These are phyloP conservation scores for Ophiognomonia clavigignenti-juglandacearum DNA, from an alignment of 2,329 filamentous ascomycete species.

Conservation along the genomic window DNA sequence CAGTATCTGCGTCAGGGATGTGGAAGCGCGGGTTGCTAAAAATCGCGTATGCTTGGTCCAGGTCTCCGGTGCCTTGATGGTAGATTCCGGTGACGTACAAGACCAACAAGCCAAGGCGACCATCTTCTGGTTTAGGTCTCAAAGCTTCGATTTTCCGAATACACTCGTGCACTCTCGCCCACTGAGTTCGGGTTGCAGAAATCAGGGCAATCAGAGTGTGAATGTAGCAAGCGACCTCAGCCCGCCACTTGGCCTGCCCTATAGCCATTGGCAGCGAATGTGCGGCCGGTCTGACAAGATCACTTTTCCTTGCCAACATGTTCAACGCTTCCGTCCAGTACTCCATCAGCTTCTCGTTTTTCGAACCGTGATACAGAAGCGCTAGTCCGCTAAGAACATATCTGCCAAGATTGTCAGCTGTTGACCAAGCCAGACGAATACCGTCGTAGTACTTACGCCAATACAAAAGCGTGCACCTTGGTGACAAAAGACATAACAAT, in stretches of 20 bases:
- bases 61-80: constrained; percentile 70
- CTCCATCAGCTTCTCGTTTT: constrained; percentile 14
- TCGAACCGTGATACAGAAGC: constrained; percentile 20
- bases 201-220: constrained; percentile 68
- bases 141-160: constrained; percentile 47
- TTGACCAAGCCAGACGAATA: background rate
- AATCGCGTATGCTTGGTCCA: constrained; percentile 60
- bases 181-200: constrained; percentile 66
- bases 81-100: constrained; percentile 73
- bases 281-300: constrained; percentile 25
- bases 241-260: constrained; percentile 58
- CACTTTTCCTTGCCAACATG: constrained; percentile 22
- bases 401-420: constrained; percentile 27
- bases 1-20: constrained; percentile 37
- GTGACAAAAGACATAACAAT: constrained; percentile 57
- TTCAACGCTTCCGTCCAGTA: constrained; percentile 17
- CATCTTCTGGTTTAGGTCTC: constrained; percentile 32
- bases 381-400: constrained; percentile 53
- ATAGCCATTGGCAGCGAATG: constrained; percentile 48
- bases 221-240: constrained; percentile 62
- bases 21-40: constrained; percentile 61
- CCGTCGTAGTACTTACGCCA: constrained; percentile 40
- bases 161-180: constrained; percentile 56
- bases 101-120: constrained; percentile 48
- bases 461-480: constrained; percentile 51